Base-by-base conservation (phyloP, 306 rosid species). In the Carpinus fangiana region DNA sequence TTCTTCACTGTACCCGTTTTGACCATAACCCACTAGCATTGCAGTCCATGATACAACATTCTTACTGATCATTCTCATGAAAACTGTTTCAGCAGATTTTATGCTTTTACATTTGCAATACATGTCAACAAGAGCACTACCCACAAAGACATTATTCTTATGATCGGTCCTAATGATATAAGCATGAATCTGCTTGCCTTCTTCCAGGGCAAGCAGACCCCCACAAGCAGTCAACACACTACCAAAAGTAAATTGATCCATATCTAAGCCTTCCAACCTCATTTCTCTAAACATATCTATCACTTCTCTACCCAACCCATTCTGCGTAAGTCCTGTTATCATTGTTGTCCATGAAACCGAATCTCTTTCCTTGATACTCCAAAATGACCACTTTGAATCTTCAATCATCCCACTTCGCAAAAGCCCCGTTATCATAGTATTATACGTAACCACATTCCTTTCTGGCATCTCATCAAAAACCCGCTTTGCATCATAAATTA, bases 81-180 rank as follows among this genome's bases (percentile, higher is more conserved):
- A 92, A 73, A 94, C 92, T 2, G 78, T 21, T 86, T 90, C 96
- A 7, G 98, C 97, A 20, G 82, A 89, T 84, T 81, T 85, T 79
- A 92, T 55, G 75, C 74, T 86, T 81, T 81, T 88, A 74, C 96
- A 92, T 83, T 94, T 94, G 82, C 97, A 89, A 87, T 92, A 92
- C 97, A 94, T 89, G 85, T 92, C 98, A 79, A 94, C 96, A 72
- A 94, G 97, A 84, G 98, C 96, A 20, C 98, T 94, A 8, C 89
- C 92, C 0, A 92, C 98, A 72, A 80, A 92, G 57, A 94, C 81
- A 61, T 90, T 94, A 83, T 90, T 90, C 70, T 78, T 78, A 83
- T 83, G 87, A 87, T 83, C 83, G 0, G 97, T 92, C 84, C 90
- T 83, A 76, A 87, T 76, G 70, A 90, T 85, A 78, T 83, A 92